phyloP scores from a whole-genome alignment of 331 rosid species.

The Erythrophleum ivorense region DNA sequence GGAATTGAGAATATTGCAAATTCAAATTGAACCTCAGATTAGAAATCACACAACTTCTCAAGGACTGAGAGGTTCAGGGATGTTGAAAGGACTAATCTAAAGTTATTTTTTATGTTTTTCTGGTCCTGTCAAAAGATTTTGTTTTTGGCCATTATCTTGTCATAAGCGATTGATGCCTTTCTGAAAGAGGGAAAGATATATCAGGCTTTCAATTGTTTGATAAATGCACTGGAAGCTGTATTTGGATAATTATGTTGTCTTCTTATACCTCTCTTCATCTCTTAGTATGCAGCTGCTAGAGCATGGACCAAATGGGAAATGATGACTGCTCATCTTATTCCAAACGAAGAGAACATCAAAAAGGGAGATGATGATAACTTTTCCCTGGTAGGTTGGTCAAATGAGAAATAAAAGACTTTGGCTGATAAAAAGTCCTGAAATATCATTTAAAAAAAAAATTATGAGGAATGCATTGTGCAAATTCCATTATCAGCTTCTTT shows the following conservation, averaged over 20 bases:
- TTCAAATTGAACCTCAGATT: not conserved
- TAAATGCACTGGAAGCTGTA: slow-evolving; percentile 29
- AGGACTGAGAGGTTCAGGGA: not conserved
- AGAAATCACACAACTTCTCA: not conserved
- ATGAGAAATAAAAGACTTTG: slow-evolving; percentile 10
- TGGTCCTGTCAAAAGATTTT: slow-evolving; percentile 17
- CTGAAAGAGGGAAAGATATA: not conserved
- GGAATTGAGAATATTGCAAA: not conserved
- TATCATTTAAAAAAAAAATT: not conserved
- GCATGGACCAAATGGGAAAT: slow-evolving; percentile 99
- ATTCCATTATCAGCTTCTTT: not conserved
- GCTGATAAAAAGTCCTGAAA: not conserved
- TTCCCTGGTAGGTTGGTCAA: slow-evolving; percentile 66
- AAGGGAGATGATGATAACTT: slow-evolving; percentile 81
- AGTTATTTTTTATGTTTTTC: not conserved
- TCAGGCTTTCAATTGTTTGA: slow-evolving; percentile 18
- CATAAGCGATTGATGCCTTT: slow-evolving; percentile 5
- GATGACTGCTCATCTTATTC: slow-evolving; percentile 91
- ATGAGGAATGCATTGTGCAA: not conserved
- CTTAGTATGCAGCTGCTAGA: slow-evolving; percentile 92
- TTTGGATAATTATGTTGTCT: slow-evolving; percentile 21
- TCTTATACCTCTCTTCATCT: slow-evolving; percentile 43
- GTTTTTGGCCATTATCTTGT: slow-evolving; percentile 16
- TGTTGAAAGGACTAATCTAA: not conserved
- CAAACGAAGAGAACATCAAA: slow-evolving; percentile 78